phyloP scores from a whole-genome alignment of 2,329 filamentous ascomycete genomes.

The Coniella vitis region DNA sequence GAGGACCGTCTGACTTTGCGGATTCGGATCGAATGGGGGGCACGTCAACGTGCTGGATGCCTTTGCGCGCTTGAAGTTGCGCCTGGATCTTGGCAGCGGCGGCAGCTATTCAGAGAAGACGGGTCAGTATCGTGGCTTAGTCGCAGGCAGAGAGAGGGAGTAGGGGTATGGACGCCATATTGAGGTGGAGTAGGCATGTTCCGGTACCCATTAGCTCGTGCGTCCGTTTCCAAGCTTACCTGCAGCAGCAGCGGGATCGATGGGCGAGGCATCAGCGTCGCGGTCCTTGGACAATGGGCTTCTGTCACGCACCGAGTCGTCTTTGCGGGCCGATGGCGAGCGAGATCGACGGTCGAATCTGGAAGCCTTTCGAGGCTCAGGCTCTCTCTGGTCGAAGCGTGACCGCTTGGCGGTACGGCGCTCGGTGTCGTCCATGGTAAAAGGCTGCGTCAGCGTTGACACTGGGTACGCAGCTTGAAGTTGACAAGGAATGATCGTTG shows the following conservation, averaged over 20 bases:
- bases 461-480: too few relatives aligned
- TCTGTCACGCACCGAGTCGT: constrained; percentile 68
- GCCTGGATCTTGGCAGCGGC: constrained; percentile 85
- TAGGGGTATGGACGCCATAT: too few relatives aligned
- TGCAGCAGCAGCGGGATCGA: constrained; percentile 70
- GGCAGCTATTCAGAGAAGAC: constrained; percentile 52
- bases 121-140: background rate
- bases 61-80: constrained; percentile 77
- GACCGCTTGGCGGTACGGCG: constrained; percentile 71
- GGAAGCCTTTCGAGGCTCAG: constrained; percentile 67
- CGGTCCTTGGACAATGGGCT: constrained; percentile 59
- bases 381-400: constrained; percentile 88
- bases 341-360: constrained; percentile 90
- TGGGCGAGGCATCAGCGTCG: constrained; percentile 30
- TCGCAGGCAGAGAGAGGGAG: too few relatives aligned
- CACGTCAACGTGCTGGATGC: constrained; percentile 83
- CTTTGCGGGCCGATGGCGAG: constrained; percentile 63
- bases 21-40: constrained; percentile 61
- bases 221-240: constrained; percentile 41
- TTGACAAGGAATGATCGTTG: background rate
- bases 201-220: background rate
- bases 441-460: background rate
- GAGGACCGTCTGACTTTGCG: constrained; percentile 32
- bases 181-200: too few relatives aligned
- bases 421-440: constrained; percentile 68